Base-by-base conservation (phyloP, 768 basidiomycete genomes). In the Crepidotus variabilis region DNA sequence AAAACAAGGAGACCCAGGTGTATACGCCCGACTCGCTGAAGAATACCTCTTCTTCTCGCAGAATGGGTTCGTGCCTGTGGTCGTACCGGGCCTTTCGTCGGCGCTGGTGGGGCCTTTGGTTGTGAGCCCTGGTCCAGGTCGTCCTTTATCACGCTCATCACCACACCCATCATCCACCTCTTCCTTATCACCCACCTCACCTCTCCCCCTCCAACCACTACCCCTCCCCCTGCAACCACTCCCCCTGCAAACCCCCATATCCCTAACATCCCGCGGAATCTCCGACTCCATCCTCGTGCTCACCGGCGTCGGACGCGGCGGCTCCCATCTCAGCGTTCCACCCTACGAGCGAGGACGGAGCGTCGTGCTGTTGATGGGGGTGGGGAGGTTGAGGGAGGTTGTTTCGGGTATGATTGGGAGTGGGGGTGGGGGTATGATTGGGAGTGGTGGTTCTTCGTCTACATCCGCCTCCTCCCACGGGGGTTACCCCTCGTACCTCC, bases 1-100 rank as follows among this genome's bases (percentile, higher is more conserved):
- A 16, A 98, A 99, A 74, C 97, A 98, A 78, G 97, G 97, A 11
- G 97, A 99, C 68, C 97, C 97, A 10, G 87, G 89, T 14, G 85
- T 99, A 0, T 99, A 97, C 67, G 97, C 92, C 2, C 86, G 97
- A 21, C 89, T 89, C 0, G 95, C 95, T 28, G 96, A 98, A 67
- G 97, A 99, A 71, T 84, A 98, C 0, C 78, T 96, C 20, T 93
- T 89, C 73, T 96, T 98, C 81, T 86, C 95, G 11, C 72, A 83
- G 48, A 86, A 86, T 48, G 95, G 94, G 1, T 90, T 88, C 69
- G 88, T 93, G 60, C 84, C 88, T 3, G 73, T 91, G 58, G 82
- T 98, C 61, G 78, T 98, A 16, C 97, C 97, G 0, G 97, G 97
- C 1, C 84, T 99, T 24, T 86, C 82, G 58, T 94, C 93, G 11